Evolutionary conservation across 257 asterid genomes (phyloP).

Genomic region (Solanum medicagineum): DNA sequence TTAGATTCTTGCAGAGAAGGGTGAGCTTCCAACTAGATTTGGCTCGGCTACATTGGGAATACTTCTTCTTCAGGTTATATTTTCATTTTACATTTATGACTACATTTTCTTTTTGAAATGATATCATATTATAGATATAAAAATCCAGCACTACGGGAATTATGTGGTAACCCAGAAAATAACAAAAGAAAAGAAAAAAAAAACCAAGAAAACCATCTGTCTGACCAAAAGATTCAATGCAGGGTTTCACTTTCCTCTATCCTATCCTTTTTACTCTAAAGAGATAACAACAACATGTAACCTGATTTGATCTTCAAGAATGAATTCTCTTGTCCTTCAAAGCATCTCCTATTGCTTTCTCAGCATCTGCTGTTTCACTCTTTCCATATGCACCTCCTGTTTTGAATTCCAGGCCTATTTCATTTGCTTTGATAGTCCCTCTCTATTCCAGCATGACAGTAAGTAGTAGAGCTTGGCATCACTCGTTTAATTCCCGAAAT

Average conservation of each 20-base stretch:
- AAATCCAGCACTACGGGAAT: neutral
- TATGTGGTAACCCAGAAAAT: neutral
- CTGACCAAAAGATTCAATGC: neutral
- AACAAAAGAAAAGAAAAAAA: neutral
- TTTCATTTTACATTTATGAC: neutral
- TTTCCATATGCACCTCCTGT: neutral
- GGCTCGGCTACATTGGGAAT: conserved; percentile 98
- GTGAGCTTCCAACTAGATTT: conserved; percentile 96
- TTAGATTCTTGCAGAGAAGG: conserved; percentile 97
- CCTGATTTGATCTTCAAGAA: neutral
- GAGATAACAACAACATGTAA: neutral
- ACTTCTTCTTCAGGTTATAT: conserved; percentile 78
- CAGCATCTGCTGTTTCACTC: neutral
- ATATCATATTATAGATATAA: neutral
- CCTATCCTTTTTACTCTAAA: neutral
- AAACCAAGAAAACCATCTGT: neutral
- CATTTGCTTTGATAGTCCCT: neutral
- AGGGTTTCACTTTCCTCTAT: neutral
- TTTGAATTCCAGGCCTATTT: neutral
- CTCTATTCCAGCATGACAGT: neutral
- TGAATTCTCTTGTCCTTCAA: neutral
- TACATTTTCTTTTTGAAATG: neutral
- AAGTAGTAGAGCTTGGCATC: neutral
- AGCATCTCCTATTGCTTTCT: neutral
- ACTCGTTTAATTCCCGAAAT: neutral